A percentile compares a stretch with the other conserved stretches of the same genome.
phyloP scores from a whole-genome alignment of 202 grass and related monocot species.

The Carex arenaria region DNA sequence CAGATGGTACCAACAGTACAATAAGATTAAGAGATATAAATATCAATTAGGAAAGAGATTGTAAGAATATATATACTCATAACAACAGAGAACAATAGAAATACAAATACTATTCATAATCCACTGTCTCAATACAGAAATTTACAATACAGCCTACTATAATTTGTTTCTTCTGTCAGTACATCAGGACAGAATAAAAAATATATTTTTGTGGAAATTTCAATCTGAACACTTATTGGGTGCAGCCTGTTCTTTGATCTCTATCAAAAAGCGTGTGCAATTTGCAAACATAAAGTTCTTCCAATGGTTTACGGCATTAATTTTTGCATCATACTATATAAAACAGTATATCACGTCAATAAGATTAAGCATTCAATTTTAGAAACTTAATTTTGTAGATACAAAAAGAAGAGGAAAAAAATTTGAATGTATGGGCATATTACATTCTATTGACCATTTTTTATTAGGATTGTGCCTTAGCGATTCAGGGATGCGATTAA shows the following conservation, averaged over 20 bases:
- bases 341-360: background rate
- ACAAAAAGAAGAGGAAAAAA: background rate
- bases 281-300: background rate
- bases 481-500: background rate
- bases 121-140: no score
- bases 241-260: background rate
- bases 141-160: background rate
- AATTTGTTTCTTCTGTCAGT: background rate
- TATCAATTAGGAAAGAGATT: no score
- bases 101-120: no score
- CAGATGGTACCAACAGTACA: no score
- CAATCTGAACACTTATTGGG: background rate
- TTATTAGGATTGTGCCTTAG: background rate
- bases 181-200: background rate
- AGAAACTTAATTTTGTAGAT: background rate
- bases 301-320: background rate
- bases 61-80: no score
- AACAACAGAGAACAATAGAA: no score
- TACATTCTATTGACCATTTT: background rate
- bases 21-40: no score
- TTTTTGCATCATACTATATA: background rate
- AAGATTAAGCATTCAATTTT: background rate
- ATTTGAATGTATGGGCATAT: background rate
- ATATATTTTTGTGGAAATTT: background rate
- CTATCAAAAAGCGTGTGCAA: background rate